These are phyloP conservation scores for Daldinia loculata DNA, from an alignment of 495 filamentous ascomycete genomes.

Conservation along the genomic window DNA sequence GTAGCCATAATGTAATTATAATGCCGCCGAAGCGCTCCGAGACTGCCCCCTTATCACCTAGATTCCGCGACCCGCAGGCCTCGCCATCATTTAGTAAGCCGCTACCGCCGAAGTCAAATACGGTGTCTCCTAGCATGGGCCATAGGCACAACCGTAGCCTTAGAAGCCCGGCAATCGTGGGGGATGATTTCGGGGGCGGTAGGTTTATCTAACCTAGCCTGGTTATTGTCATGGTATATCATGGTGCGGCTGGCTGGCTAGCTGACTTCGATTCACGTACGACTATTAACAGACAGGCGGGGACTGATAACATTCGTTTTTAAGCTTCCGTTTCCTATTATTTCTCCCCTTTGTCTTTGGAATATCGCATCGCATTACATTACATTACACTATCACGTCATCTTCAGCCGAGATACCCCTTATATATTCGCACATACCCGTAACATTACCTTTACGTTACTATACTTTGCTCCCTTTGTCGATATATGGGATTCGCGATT, in stretches of 20 bases:
- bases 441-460: neutral
- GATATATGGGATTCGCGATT: neutral
- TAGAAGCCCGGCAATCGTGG: conserved; percentile 30
- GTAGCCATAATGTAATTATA: neutral
- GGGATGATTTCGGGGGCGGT: conserved; percentile 29
- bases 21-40: conserved; percentile 31
- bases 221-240: neutral
- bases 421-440: conserved; percentile 9
- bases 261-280: neutral
- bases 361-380: conserved; percentile 6
- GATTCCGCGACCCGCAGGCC: conserved; percentile 10
- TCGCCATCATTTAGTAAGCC: conserved; percentile 14
- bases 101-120: conserved; percentile 33
- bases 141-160: conserved; percentile 4
- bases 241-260: neutral
- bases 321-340: neutral
- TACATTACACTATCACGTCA: neutral
- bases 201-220: conserved; percentile 31
- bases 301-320: conserved; percentile 16
- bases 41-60: conserved; percentile 30
- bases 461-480: conserved; percentile 3
- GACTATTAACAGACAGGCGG: neutral
- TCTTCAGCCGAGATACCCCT: conserved; percentile 34
- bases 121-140: conserved; percentile 4
- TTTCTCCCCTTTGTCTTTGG: conserved; percentile 14